phyloP scores from a whole-genome alignment of 73 alveolate species.

The Urostyla sp. region DNA sequence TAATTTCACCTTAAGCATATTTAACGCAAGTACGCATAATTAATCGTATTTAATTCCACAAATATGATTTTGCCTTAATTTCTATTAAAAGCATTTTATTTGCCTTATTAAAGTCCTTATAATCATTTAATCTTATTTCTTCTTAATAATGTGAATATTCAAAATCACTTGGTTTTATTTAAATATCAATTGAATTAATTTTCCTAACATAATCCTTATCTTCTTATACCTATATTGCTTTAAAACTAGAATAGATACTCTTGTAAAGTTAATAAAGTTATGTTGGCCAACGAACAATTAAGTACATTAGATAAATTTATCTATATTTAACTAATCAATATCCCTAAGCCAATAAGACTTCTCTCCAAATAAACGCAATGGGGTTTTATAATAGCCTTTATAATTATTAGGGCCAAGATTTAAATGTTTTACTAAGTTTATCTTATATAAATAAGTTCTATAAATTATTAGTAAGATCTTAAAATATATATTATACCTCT shows the following conservation, averaged over 20 bases:
- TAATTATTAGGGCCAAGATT: too few species aligned
- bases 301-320: constrained; percentile 13
- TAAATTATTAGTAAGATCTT: background rate
- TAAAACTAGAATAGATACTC: background rate
- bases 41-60: constrained; percentile 48
- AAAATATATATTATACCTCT: background rate
- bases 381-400: background rate
- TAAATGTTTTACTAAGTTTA: background rate
- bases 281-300: constrained; percentile 36
- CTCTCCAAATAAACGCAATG: background rate
- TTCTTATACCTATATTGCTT: background rate
- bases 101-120: background rate
- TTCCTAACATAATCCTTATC: constrained; percentile 3
- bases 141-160: too few species aligned
- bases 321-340: background rate
- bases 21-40: background rate
- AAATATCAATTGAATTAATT: background rate
- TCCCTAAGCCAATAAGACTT: constrained; percentile 10
- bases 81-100: background rate
- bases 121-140: background rate
- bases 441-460: constrained; percentile 48
- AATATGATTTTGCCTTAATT: constrained; percentile 21
- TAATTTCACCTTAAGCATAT: background rate
- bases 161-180: background rate
- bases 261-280: constrained; percentile 31